Base-by-base conservation (phyloP, 495 filamentous ascomycete species). In the Jackrogersella minutella region DNA sequence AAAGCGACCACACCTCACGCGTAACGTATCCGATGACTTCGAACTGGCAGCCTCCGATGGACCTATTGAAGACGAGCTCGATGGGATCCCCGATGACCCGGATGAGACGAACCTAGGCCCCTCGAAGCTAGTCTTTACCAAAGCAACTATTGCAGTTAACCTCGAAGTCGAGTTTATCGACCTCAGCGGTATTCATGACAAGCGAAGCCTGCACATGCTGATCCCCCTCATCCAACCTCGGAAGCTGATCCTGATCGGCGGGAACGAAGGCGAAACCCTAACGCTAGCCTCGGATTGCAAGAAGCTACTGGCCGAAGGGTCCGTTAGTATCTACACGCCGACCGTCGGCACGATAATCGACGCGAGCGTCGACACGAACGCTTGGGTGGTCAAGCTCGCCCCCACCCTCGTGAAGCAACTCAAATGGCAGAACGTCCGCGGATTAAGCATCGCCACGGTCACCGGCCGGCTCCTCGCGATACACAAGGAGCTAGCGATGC, bases 321-420 rank as follows among this genome's bases (percentile, higher is more conserved):
- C 66, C 8, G 72, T 83, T 58, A 87, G 90, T 59, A 89, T 98
- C 16, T 94, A 93, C 76, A 93, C 92, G 0, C 95, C 96, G 1
- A 74, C 71, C 10, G 81, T 90, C 33, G 92, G 93, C 13, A 78
- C 83, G 49, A 78, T 81, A 2, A 83, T 98, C 47, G 88, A 98
- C 74, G 95, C 94, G 11, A 97, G 93, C 68, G 93, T 98, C 34
- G 95, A 99, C 70, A 98, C 93, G 5, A 98, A 97, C 73, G 94
- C 95, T 19, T 99, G 95, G 95, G 88, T 90, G 24, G 90, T 98
- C 49, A 97, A 92, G 71, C 83, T 99, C 26, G 91, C 90, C 57
- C 91, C 93, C 60, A 79, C 84, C 37, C 86, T 99, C 22, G 88
- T 95, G 28, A 89, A 90, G 68, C 86, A 89, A 21, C 80, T 99